Evolutionary conservation across 75 land plant genomes (phyloP).

Genomic region (Azolla pinnata): DNA sequence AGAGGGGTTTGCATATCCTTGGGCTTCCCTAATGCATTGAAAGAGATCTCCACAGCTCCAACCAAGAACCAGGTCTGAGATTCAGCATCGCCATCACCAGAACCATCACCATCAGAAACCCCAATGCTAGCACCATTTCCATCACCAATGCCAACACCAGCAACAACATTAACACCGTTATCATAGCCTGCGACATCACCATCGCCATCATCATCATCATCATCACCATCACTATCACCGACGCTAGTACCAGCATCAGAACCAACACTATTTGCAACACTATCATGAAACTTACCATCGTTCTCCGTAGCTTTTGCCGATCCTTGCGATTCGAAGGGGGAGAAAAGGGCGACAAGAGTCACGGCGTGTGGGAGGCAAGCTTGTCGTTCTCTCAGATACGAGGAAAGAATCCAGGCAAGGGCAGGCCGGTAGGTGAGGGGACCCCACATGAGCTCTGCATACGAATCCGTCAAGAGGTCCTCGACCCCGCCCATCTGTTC

Average conservation of each 20-base stretch:
- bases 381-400: conserved; percentile 62
- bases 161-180: no score
- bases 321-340: conserved; percentile 12
- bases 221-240: no score
- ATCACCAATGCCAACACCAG: no score
- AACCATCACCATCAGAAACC: no score
- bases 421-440: conserved; percentile 39
- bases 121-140: no score
- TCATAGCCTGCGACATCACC: no score
- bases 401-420: conserved; percentile 45
- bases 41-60: conserved; percentile 79
- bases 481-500: conserved; percentile 41
- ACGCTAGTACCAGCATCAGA: no score
- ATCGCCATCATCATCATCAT: no score
- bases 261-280: no score
- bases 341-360: conserved; percentile 56
- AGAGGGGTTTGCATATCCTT: conserved; percentile 46
- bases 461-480: conserved; percentile 64
- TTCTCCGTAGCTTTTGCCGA: no score
- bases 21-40: conserved; percentile 51
- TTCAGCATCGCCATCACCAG: conserved; percentile 6
- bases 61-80: conserved; percentile 40
- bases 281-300: no score
- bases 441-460: conserved; percentile 60
- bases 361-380: conserved; percentile 50